Percentiles rank a stretch among this genome's conserved stretches.
phyloP scores from a whole-genome alignment of 2,329 filamentous ascomycete genomes.

The Fusarium brevicatenulatum region DNA sequence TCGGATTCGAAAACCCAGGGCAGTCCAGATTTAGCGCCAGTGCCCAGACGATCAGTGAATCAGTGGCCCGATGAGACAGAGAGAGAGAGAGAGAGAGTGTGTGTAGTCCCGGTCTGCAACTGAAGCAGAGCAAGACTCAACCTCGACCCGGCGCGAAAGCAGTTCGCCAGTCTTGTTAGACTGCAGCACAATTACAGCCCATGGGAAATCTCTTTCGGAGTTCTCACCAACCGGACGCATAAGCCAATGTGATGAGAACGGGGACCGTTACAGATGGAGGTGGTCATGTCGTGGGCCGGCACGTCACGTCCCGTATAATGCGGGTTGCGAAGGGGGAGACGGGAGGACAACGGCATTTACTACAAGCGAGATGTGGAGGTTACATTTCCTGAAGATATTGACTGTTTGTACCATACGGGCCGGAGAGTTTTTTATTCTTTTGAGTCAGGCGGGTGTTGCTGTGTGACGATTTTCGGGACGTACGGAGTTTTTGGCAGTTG shows the following conservation, averaged over 20 bases:
- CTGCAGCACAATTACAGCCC: too few species aligned
- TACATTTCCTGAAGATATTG: not conserved
- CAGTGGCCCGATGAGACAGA: not conserved
- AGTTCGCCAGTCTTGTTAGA: not conserved
- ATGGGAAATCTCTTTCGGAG: too few species aligned
- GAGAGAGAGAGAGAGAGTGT: not conserved
- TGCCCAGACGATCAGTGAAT: not conserved
- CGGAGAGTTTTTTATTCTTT: constrained; percentile 18
- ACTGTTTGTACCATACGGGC: not conserved
- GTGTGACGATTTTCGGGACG: constrained; percentile 26
- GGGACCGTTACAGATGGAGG: constrained; percentile 8
- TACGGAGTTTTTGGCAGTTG: constrained; percentile 16
- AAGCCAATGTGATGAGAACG: not conserved
- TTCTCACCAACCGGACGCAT: not conserved
- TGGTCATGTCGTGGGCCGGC: constrained; percentile 9
- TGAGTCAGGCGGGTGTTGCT: constrained; percentile 13
- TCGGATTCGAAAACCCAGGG: not conserved
- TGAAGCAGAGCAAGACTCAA: not conserved
- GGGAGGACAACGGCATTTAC: constrained; percentile 29
- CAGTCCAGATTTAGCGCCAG: too few species aligned
- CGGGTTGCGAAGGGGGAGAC: constrained; percentile 6
- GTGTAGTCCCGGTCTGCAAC: not conserved
- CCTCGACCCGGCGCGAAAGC: not conserved
- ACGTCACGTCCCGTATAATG: constrained; percentile 1
- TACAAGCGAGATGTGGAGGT: constrained; percentile 10